Percentiles rank a stretch among this genome's conserved stretches.
phyloP scores from a whole-genome alignment of 163 green algal species.

The Trebouxia gelatinosa region DNA sequence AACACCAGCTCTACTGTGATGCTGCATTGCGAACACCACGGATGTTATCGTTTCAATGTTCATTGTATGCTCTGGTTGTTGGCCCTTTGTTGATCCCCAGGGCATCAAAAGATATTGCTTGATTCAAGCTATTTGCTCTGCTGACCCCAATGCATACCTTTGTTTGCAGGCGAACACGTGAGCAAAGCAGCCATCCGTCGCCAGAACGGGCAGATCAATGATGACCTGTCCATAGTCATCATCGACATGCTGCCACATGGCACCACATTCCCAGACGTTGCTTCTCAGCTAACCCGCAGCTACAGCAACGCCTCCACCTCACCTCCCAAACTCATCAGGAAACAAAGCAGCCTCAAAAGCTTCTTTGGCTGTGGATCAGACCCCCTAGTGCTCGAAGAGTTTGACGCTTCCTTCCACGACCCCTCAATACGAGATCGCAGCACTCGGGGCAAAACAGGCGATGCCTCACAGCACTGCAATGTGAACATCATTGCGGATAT shows the following conservation, averaged over 20 bases:
- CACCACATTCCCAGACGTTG: constrained; percentile 37
- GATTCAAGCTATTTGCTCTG: too few species aligned
- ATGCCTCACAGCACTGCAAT: too few species aligned
- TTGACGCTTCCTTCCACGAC: constrained; percentile 18
- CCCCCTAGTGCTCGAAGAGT: background rate
- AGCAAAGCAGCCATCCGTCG: constrained; percentile 37
- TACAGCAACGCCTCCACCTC: background rate
- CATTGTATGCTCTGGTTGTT: too few species aligned
- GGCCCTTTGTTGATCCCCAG: too few species aligned
- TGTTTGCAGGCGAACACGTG: constrained; percentile 9
- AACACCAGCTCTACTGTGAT: too few species aligned
- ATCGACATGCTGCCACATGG: constrained; percentile 50
- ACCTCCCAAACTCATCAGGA: background rate
- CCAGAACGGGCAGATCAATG: constrained; percentile 44
- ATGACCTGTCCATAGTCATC: constrained; percentile 59
- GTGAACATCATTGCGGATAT: too few species aligned
- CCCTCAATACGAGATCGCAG: background rate
- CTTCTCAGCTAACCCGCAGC: background rate
- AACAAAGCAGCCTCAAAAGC: background rate
- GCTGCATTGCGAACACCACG: too few species aligned
- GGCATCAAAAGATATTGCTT: too few species aligned
- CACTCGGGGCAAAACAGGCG: background rate
- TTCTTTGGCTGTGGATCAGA: constrained; percentile 15
- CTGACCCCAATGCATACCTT: too few species aligned
- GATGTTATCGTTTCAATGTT: too few species aligned